Evolutionary conservation across 2,329 filamentous ascomycete genomes (phyloP).

Genomic region (Paraconiothyrium brasiliense): DNA sequence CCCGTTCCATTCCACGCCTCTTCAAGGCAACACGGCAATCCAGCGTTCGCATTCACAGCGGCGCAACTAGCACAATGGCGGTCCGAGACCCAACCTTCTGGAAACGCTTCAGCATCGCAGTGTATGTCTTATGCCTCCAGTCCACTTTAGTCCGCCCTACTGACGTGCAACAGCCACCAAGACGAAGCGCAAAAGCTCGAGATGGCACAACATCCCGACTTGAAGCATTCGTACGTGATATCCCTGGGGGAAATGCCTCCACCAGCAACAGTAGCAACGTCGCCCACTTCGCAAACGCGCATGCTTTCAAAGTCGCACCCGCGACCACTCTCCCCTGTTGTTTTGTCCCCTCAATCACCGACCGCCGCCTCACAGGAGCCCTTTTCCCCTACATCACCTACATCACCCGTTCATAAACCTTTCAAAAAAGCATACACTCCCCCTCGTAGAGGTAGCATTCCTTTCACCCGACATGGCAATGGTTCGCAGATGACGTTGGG

Average conservation of each 20-base stretch:
- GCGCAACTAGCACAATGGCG: constrained; percentile 50
- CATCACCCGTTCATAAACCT: constrained; percentile 2
- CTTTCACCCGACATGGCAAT: constrained; percentile 26
- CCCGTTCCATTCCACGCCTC: neutral
- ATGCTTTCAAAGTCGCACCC: constrained; percentile 8
- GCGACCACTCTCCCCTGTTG: constrained; percentile 8
- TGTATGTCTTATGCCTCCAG: constrained; percentile 30
- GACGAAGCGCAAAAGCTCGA: constrained; percentile 58
- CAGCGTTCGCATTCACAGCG: neutral
- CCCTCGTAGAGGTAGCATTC: constrained; percentile 11
- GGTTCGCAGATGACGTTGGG: constrained; percentile 32
- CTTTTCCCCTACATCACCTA: constrained; percentile 13
- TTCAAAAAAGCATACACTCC: constrained; percentile 21
- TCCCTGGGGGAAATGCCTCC: constrained; percentile 24
- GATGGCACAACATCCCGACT: constrained; percentile 26
- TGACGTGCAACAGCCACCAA: constrained; percentile 49
- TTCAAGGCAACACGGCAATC: neutral
- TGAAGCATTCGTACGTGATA: constrained; percentile 52
- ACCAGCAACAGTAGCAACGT: constrained; percentile 23
- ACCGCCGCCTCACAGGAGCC: constrained; percentile 1
- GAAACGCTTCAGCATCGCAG: constrained; percentile 67
- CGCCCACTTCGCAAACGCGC: constrained; percentile 33
- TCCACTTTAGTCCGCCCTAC: neutral
- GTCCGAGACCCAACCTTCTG: constrained; percentile 68
- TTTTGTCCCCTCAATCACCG: constrained; percentile 5